Evolutionary conservation across 2,329 filamentous ascomycete species (phyloP).

Genomic region (Penicillium fuscoglaucum): DNA sequence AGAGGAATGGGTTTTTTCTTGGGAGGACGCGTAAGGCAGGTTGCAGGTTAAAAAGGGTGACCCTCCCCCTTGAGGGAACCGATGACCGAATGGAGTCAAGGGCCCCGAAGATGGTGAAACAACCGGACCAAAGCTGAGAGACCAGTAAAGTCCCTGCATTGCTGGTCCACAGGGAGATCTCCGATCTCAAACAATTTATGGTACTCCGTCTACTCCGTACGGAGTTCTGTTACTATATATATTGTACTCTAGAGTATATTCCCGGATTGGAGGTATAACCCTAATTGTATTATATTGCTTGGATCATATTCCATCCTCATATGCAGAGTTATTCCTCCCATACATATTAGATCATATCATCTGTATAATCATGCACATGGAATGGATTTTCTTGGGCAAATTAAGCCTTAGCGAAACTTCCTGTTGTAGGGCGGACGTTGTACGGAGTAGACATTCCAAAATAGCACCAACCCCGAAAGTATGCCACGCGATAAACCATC

Average conservation of each 20-base stretch:
- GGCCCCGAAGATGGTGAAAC: conserved; percentile 36
- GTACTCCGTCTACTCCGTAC: neutral
- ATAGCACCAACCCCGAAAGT: conserved; percentile 8
- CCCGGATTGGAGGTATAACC: neutral
- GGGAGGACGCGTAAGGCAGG: conserved; percentile 33
- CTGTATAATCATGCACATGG: neutral
- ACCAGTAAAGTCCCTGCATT: conserved; percentile 20
- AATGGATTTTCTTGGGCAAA: neutral
- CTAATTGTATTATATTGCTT: neutral
- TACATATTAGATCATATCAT: neutral
- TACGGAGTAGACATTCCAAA: conserved; percentile 11
- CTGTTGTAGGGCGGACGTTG: neutral
- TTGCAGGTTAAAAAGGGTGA: conserved; percentile 25
- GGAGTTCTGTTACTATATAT: neutral
- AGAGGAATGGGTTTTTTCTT: conserved; percentile 6
- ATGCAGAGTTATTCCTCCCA: neutral
- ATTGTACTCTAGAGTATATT: neutral
- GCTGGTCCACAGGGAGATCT: conserved; percentile 13
- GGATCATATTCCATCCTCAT: neutral
- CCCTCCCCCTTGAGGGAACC: conserved; percentile 11
- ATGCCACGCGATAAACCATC: conserved; percentile 1
- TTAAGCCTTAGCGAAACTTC: neutral
- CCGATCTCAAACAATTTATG: conserved; percentile 2
- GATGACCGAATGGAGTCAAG: conserved; percentile 28
- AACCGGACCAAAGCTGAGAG: conserved; percentile 16